Conservation (phyloP, 2,329 filamentous ascomycete genomes). For the Cladorrhinum sp. region DNA sequence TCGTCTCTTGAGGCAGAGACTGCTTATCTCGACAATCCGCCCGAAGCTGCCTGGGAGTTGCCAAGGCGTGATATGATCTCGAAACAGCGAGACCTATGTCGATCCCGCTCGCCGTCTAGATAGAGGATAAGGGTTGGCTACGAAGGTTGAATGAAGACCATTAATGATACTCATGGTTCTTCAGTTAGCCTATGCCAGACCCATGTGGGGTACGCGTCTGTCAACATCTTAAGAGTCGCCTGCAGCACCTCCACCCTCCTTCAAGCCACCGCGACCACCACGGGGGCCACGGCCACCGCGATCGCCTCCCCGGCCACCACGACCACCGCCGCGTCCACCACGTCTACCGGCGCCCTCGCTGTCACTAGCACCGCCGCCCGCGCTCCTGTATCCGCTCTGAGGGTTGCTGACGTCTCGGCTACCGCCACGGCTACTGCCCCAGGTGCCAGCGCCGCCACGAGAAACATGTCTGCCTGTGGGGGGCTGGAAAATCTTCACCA, state of each 20-base stretch:
- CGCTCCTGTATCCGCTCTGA: slow-evolving; percentile 79
- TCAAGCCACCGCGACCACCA: slow-evolving; percentile 55
- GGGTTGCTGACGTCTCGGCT: slow-evolving; percentile 50
- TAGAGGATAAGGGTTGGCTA: too few relatives aligned
- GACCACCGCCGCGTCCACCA: slow-evolving; percentile 54
- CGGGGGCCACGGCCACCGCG: slow-evolving; percentile 54
- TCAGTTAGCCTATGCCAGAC: not conserved
- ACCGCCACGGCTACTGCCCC: slow-evolving; percentile 64
- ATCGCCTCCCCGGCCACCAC: slow-evolving; percentile 54
- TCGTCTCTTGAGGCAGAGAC: too few relatives aligned
- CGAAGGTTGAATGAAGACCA: not conserved
- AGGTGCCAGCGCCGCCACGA: slow-evolving; percentile 65
- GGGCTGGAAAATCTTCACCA: slow-evolving; percentile 79
- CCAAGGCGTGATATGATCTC: too few relatives aligned
- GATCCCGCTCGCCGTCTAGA: too few relatives aligned
- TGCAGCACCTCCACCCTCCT: slow-evolving; percentile 46
- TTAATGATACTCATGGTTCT: not conserved
- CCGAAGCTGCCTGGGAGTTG: too few relatives aligned
- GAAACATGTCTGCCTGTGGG: slow-evolving; percentile 56
- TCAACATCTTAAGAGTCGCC: not conserved
- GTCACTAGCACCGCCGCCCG: slow-evolving; percentile 73
- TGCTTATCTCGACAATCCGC: too few relatives aligned
- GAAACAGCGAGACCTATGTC: too few relatives aligned
- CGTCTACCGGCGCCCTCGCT: slow-evolving; percentile 56
- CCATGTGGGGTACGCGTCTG: too few relatives aligned